Evolutionary conservation across 495 filamentous ascomycete species (phyloP), one percentile per base, ranked within the genome.

Genomic region (Cercophora samala): DNA sequence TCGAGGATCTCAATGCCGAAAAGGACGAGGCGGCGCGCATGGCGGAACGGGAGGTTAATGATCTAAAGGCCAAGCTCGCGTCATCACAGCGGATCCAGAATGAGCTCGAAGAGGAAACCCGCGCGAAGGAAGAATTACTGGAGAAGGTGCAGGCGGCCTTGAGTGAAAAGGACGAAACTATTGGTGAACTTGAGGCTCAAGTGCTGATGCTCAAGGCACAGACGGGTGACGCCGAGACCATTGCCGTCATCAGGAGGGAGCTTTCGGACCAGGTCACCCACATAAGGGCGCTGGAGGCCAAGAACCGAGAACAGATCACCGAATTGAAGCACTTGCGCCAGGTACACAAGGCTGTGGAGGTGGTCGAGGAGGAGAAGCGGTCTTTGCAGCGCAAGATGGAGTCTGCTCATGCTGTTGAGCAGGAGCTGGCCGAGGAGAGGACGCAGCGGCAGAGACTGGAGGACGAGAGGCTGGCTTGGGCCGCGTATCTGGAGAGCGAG

Each of bases 281-380:
- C 73, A 97, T 98, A 65, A 88, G 90, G 65, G 89, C 86, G 26
- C 79, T 98, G 18, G 96, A 98, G 76, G 81, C 86, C 0, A 85
- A 85, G 52, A 97, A 91, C 70, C 82, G 93, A 32, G 90, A 96
- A 60, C 93, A 96, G 71, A 75, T 80, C n/a, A 76, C 84, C 8
- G 94, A 99, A 72, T 77, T 98, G 5, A 91, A 90, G 62, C 88
- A 91, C 66, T 82, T 94, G 53, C 87, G 92, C 18, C 89, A 92
- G 72, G 74, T 88, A 21, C 88, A 91, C 71, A 93, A 91, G 75
- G 91, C 89, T 46, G 88, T 97, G 4, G 93, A 97, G 68, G 85
- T 98, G n/a, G 89, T 97, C 0, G 93, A 98, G 71, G 95, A 99
- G 73, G 92, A 99, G 79, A 98, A 98, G 80, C 84, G 90, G 67